Evolutionary conservation across 1,284 basidiomycete species (phyloP).

Genomic region (Cryptococcus depauperatus): DNA sequence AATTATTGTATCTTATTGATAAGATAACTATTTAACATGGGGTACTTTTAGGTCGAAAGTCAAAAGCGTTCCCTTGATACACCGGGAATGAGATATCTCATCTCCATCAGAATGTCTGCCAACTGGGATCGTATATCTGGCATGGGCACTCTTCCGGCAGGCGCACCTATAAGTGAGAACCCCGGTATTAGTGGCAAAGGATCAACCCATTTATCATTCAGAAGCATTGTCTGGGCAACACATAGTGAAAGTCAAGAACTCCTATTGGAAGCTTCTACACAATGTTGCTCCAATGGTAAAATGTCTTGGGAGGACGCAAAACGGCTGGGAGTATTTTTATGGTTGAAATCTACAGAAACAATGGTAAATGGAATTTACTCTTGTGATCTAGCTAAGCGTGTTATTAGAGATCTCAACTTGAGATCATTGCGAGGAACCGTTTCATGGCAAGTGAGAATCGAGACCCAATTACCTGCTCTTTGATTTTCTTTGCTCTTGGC

Average conservation of each 20-base stretch:
- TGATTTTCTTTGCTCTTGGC: constrained; percentile 90
- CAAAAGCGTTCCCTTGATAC: constrained; percentile 76
- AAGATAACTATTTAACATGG: neutral
- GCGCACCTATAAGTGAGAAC: neutral
- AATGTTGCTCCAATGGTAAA: constrained; percentile 63
- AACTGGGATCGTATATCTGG: constrained; percentile 29
- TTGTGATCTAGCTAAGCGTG: neutral
- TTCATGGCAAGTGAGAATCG: constrained; percentile 77
- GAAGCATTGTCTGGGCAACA: constrained; percentile 92
- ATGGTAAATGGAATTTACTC: constrained; percentile 53
- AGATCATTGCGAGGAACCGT: constrained; percentile 83
- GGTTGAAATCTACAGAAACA: constrained; percentile 68
- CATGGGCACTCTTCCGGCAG: constrained; percentile 12
- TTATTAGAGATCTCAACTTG: constrained; percentile 67
- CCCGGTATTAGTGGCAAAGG: neutral
- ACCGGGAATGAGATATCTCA: constrained; percentile 81
- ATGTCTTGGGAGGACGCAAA: constrained; percentile 82
- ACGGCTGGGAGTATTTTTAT: constrained; percentile 75
- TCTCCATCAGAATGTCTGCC: constrained; percentile 61
- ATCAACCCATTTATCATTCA: constrained; percentile 59
- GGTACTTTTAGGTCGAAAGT: constrained; percentile 60
- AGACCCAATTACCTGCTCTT: constrained; percentile 79
- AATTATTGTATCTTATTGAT: neutral
- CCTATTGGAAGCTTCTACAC: constrained; percentile 60
- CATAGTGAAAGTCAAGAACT: constrained; percentile 87